phyloP scores from a whole-genome alignment of 225 moss, liverwort and hornwort species.

The Pseudisothecium myosuroides region DNA sequence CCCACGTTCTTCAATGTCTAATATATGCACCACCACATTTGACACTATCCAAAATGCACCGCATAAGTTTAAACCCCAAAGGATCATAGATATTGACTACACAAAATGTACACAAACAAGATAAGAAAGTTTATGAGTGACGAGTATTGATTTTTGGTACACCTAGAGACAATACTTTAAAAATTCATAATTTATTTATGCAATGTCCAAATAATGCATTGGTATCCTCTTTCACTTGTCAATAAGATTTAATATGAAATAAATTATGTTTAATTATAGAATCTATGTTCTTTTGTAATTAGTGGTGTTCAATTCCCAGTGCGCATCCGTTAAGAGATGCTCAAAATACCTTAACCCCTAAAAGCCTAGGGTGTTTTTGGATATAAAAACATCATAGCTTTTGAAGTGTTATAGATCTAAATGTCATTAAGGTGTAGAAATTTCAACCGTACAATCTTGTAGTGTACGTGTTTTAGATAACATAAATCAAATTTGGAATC shows the following conservation, averaged over 20 bases:
- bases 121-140: background rate
- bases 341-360: too few relatives aligned
- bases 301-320: background rate
- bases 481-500: too few relatives aligned
- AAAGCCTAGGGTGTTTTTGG: too few relatives aligned
- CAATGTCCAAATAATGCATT: background rate
- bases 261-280: too few relatives aligned
- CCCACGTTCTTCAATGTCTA: background rate
- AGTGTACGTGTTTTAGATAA: too few relatives aligned
- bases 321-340: too few relatives aligned
- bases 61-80: background rate
- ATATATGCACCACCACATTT: background rate
- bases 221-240: too few relatives aligned
- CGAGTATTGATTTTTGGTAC: accelerated
- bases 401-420: too few relatives aligned
- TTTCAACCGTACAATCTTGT: too few relatives aligned
- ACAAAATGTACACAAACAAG: background rate
- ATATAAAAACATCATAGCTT: too few relatives aligned
- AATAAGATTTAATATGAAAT: too few relatives aligned
- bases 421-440: too few relatives aligned
- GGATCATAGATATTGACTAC: background rate
- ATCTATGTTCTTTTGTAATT: background rate
- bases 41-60: background rate
- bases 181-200: background rate
- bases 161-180: background rate